Base-by-base conservation (phyloP, 257 asterid species). In the Haberlea rhodopensis region DNA sequence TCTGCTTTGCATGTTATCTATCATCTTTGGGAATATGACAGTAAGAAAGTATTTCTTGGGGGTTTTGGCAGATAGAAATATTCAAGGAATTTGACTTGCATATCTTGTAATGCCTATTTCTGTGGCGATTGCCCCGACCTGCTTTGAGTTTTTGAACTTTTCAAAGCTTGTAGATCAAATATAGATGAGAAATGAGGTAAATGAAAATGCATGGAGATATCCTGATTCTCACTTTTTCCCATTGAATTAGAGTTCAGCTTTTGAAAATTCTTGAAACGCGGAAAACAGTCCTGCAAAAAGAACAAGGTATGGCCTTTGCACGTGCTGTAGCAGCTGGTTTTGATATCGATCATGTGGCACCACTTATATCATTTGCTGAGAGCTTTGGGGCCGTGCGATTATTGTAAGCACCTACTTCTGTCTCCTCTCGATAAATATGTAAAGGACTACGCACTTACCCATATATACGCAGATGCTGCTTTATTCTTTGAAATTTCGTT, bases 231-330 rank as follows among this genome's bases (percentile, higher is more conserved):
- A 66, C 55, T 68, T 70, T 67, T 79, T 74, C 65, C 29, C 57
- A 60, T 67, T 60, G 70, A 67, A 68, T 69, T 81, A 89, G 98
- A 81, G 87, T 78, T 75, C n/a, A n/a, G n/a, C n/a, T n/a, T n/a
- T n/a, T n/a, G n/a, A n/a, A n/a, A n/a, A n/a, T n/a, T n/a, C n/a
- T n/a, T n/a, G n/a, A n/a, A n/a, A n/a, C n/a, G n/a, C n/a, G n/a
- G n/a, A n/a, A n/a, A n/a, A n/a, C n/a, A n/a, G n/a, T n/a, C n/a
- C n/a, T n/a, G n/a, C n/a, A n/a, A n/a, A n/a, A n/a, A n/a, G n/a
- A n/a, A n/a, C 98, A 89, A 76, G 96, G 95, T 57, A 92, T 92
- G 98, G 96, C 98, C 59, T 92, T 92, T 77, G 97, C 97, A 62
- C 95, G 96, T 75, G 96, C 98, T 63, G 90, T 82, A 56, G 98